These are phyloP conservation scores for Lycium barbarum DNA, from an alignment of 257 asterid species.

Conservation along the genomic window DNA sequence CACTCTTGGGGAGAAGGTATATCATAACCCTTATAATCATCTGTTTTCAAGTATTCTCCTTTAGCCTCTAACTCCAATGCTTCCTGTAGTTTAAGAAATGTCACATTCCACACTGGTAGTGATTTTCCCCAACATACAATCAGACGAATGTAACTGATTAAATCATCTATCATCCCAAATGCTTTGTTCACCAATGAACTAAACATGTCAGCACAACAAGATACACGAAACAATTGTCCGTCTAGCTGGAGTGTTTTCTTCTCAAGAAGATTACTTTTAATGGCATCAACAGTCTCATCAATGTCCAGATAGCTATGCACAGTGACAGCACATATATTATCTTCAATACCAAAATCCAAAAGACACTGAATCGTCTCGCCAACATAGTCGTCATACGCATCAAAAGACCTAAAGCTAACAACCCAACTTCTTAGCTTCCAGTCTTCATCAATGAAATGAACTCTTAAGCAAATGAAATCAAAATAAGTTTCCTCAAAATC, in stretches of 20 bases:
- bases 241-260: slow-evolving; percentile 21
- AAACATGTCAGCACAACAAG: slow-evolving; percentile 41
- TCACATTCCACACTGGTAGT: slow-evolving; percentile 29
- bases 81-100: slow-evolving; percentile 21
- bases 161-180: slow-evolving; percentile 26
- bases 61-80: slow-evolving; percentile 33
- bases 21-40: neutral
- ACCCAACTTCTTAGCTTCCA: slow-evolving; percentile 36
- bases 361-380: slow-evolving; percentile 27
- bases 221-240: slow-evolving; percentile 27
- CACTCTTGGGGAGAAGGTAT: slow-evolving; percentile 37
- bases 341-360: slow-evolving; percentile 31
- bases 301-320: slow-evolving; percentile 17
- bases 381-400: neutral
- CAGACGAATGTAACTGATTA: slow-evolving; percentile 24
- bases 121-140: slow-evolving; percentile 24
- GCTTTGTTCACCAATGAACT: slow-evolving; percentile 34
- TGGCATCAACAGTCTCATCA: slow-evolving; percentile 22
- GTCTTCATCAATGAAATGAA: slow-evolving; percentile 35
- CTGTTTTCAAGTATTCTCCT: slow-evolving; percentile 27
- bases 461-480: slow-evolving; percentile 27
- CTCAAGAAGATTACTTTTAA: slow-evolving; percentile 10
- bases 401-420: slow-evolving; percentile 15
- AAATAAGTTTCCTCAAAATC: neutral
- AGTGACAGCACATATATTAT: slow-evolving; percentile 27